Evolutionary conservation across 1,139 yeast genomes (phyloP), one percentile per base, ranked within the genome.

Genomic region (Lodderomyces oxycetoniae): DNA sequence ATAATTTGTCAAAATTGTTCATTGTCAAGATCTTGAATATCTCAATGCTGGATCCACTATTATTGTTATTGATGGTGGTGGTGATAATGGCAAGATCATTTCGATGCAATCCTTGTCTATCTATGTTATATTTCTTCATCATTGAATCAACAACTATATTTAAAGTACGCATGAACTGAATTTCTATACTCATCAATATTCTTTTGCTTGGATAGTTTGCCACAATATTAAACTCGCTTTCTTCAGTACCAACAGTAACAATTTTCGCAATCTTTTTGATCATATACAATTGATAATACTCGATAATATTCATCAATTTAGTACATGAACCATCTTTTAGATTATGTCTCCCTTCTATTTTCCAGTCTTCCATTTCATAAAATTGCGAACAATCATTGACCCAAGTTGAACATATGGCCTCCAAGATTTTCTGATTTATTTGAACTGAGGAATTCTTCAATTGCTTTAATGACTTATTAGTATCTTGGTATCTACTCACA

Each of bases 361-460:
- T 67, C 73, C 74, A 67, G 32, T 52, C 57, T 38, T 68, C 74
- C 22, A 68, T 50, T 35, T 66, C 72, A 46, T 62, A 67, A 31
- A 68, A 63, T 43, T 68, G 74, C 2, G 69, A 53, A 43, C 73
- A 67, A 44, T 68, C 74, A 43, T 68, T 68, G 2, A 67, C 66
- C 74, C 74, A 68, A 1, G 64, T 67, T 4, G 74, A 56, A 45
- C 74, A 67, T 2, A 62, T 45, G 1, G 71, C 73, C 45, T 68
- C 74, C 35, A 67, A 45, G 3, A 67, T 56, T 35, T 59, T 60
- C 42, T 66, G 73, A 39, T 63, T 65, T 10, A 65, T 58, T 16
- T 57, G 48, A 8, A 47, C 26, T 3, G 69, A 58, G 3, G 64
- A 52, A 20, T 46, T 55, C 37, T 71, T 48, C 36, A 68, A 53